Percentiles rank a stretch among this genome's conserved stretches.
These are phyloP conservation scores for Quercus aquifolioides DNA, from an alignment of 306 rosid species.

Conservation along the genomic window DNA sequence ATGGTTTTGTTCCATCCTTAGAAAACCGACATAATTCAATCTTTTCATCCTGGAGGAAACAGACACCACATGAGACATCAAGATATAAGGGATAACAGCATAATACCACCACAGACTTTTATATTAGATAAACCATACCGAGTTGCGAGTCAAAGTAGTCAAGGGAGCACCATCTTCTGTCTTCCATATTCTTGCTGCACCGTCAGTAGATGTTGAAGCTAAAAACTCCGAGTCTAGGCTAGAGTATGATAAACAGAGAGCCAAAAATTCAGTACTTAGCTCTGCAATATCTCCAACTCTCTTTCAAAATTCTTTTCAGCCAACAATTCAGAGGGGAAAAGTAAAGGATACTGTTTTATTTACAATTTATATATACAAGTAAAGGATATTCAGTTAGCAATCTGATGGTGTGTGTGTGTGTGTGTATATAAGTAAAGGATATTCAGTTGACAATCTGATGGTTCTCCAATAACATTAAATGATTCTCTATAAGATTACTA, in stretches of 20 bases:
- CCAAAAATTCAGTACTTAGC: constrained; percentile 15
- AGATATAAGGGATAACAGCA: constrained; percentile 11
- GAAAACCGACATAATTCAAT: constrained; percentile 93
- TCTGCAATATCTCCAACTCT: constrained; percentile 13
- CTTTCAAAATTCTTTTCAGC: not conserved
- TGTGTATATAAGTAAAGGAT: not conserved
- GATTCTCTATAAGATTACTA: not conserved
- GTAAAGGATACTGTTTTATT: not conserved
- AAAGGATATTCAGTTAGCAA: too few species aligned
- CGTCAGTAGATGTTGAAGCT: constrained; percentile 89
- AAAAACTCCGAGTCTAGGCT: constrained; percentile 89
- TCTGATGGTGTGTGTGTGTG: not conserved
- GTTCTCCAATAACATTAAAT: not conserved
- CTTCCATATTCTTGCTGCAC: constrained; percentile 89
- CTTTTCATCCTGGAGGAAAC: constrained; percentile 65
- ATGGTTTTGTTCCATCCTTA: constrained; percentile 94
- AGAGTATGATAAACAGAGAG: constrained; percentile 27
- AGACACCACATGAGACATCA: constrained; percentile 1
- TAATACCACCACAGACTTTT: constrained; percentile 4
- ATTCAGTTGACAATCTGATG: too few species aligned
- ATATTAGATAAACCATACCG: constrained; percentile 42
- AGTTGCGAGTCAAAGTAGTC: constrained; percentile 66
- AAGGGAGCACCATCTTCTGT: constrained; percentile 79
- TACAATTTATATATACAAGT: not conserved
- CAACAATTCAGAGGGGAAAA: not conserved